Evolutionary conservation across 1,284 basidiomycete genomes (phyloP).

Genomic region (Ceratobasidium papillatum): DNA sequence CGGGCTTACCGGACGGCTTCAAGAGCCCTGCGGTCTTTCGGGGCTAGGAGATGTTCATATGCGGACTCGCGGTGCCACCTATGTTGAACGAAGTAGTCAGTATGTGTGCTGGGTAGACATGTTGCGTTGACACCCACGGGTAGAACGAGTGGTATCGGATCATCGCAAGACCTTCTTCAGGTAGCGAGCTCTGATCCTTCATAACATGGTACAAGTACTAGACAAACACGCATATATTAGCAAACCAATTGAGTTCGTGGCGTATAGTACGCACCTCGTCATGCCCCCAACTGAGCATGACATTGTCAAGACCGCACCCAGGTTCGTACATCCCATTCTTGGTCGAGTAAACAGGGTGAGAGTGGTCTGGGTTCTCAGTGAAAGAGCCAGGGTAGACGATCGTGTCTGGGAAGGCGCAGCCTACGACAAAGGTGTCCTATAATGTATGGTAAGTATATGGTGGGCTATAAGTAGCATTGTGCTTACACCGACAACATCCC

Average conservation of each 20-base stretch:
- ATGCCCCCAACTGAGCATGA: constrained; percentile 92
- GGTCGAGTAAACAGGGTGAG: constrained; percentile 78
- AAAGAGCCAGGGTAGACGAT: constrained; percentile 90
- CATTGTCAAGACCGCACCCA: constrained; percentile 86
- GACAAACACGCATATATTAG: background rate
- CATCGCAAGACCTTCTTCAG: constrained; percentile 86
- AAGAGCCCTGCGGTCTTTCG: constrained; percentile 63
- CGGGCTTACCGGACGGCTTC: constrained; percentile 62
- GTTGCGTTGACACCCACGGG: constrained; percentile 60
- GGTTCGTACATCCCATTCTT: constrained; percentile 85
- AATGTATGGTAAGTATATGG: constrained; percentile 3
- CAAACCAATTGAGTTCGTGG: constrained; percentile 6
- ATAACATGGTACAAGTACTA: constrained; percentile 81
- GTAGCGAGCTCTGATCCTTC: constrained; percentile 81
- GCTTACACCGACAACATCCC: constrained; percentile 88
- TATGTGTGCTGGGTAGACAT: background rate
- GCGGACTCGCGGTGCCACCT: constrained; percentile 89
- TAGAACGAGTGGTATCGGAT: constrained; percentile 95
- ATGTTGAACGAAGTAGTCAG: constrained; percentile 6
- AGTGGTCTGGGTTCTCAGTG: constrained; percentile 76
- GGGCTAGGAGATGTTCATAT: constrained; percentile 77
- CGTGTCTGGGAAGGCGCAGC: constrained; percentile 84
- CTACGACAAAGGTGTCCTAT: constrained; percentile 88
- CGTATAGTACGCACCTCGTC: constrained; percentile 69
- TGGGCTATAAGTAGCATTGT: background rate